Base-by-base conservation (phyloP, 306 rosid genomes). In the Rosa multiflora region DNA sequence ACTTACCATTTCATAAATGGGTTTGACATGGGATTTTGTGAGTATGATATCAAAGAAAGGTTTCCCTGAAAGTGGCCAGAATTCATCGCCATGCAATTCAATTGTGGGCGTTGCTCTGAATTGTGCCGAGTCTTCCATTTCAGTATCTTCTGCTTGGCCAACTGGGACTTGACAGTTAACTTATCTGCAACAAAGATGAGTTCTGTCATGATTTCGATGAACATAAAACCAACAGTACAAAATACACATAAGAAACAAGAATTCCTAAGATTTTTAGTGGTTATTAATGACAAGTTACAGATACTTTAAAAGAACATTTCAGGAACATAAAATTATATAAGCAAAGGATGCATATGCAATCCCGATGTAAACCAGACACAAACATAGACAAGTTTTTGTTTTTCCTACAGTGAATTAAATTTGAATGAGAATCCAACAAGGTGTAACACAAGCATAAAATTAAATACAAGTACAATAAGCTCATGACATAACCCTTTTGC, bases 11-110 rank as follows among this genome's bases (percentile, higher is more conserved):
- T 4, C 4, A 68, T 56, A 86, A 8, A 18, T 8, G 56, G 78
- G 82, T 23, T 6, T 3, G 67, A 86, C 77, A 44, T 76, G 76
- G 71, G 88, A n/a, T 72, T 75, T 78, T 29, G 78, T 13, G 74
- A 90, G 76, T 68, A 90, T 4, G 15, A 67, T 3, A 56, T 76
- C 71, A 40, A 8, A 80, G 78, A 70, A 83, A 62, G 87, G 87
- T 72, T 77, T 72, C 70, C 83, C 85, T 8, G 86, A 83, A 73
- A 90, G 94, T 8, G 94, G 91, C 68, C 79, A 77, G 73, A 67
- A 63, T 59, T 80, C 86, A 71, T 44, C 78, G 61, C 82, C 81
- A 59, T 76, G 79, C 64, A 84, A 61, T 81, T 73, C 70, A 37
- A 52, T 52, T 11, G 3, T 5, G 18, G 49, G 35, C 37, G n/a